These are phyloP conservation scores for Pisolithus orientalis DNA, from an alignment of 768 basidiomycete species.

Conservation along the genomic window DNA sequence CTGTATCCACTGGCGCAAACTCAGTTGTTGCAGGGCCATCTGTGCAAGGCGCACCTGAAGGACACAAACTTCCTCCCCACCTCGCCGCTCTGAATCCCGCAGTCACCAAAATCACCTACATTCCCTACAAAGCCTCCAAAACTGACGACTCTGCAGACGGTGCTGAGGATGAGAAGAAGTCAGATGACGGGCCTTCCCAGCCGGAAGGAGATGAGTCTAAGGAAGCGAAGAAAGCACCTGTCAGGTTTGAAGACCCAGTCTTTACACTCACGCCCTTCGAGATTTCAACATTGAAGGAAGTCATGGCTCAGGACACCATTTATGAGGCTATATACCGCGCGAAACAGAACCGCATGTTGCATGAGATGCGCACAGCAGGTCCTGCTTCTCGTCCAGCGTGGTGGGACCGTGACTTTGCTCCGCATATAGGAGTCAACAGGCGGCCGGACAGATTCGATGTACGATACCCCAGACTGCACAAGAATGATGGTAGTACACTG, in stretches of 20 bases:
- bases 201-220: slow-evolving; percentile 12
- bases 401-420: slow-evolving; percentile 55
- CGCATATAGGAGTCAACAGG: slow-evolving; percentile 26
- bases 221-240: slow-evolving; percentile 8
- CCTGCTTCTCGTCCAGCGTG: slow-evolving; percentile 43
- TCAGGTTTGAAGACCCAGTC: slow-evolving; percentile 20
- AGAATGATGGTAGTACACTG: slow-evolving; percentile 24
- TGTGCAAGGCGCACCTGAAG: slow-evolving; percentile 22
- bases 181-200: slow-evolving; percentile 1
- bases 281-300: slow-evolving; percentile 26
- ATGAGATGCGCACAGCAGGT: slow-evolving; percentile 41
- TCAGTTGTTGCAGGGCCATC: slow-evolving; percentile 16
- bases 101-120: slow-evolving; percentile 25
- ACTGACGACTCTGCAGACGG: slow-evolving; percentile 13
- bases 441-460: slow-evolving; percentile 44
- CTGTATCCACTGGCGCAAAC: slow-evolving; percentile 6
- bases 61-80: slow-evolving; percentile 28
- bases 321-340: slow-evolving; percentile 45
- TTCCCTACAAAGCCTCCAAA: slow-evolving; percentile 19
- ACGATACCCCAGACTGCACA: slow-evolving; percentile 46
- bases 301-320: slow-evolving; percentile 32
- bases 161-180: slow-evolving; percentile 20
- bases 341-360: slow-evolving; percentile 47
- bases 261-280: slow-evolving; percentile 26
- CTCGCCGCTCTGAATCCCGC: slow-evolving; percentile 27